Evolutionary conservation across 179 eudicot species (phyloP).

Genomic region (Beta macrorhiza): DNA sequence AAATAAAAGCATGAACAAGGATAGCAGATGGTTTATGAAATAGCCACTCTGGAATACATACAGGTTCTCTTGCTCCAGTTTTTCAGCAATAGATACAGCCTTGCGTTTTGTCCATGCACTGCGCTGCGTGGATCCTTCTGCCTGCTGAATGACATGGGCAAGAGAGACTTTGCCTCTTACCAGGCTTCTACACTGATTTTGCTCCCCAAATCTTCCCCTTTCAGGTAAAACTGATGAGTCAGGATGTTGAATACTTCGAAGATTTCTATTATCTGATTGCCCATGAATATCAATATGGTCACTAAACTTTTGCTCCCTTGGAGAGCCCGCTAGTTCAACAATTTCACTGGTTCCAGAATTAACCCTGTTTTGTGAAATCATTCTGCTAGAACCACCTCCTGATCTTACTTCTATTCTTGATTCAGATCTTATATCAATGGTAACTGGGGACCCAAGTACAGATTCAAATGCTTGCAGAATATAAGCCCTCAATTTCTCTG

Average conservation of each 20-base stretch:
- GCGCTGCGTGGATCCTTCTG: constrained; percentile 61
- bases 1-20: background rate
- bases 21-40: constrained; percentile 5
- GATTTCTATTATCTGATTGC: constrained; percentile 32
- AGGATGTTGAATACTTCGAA: constrained; percentile 22
- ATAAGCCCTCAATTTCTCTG: constrained; percentile 68
- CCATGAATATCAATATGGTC: constrained; percentile 33
- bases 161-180: constrained; percentile 82
- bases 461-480: constrained; percentile 85
- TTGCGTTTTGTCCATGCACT: constrained; percentile 79
- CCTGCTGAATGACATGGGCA: constrained; percentile 84
- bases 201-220: constrained; percentile 41
- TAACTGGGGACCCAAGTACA: constrained; percentile 70
- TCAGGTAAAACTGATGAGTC: constrained; percentile 33
- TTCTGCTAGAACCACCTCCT: constrained; percentile 30
- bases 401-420: constrained; percentile 38
- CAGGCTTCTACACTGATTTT: constrained; percentile 55
- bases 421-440: constrained; percentile 72
- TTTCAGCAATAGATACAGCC: constrained; percentile 88
- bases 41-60: constrained; percentile 37
- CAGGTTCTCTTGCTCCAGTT: constrained; percentile 94
- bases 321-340: constrained; percentile 57
- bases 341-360: constrained; percentile 57
- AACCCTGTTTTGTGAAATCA: constrained; percentile 28
- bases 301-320: constrained; percentile 40